Evolutionary conservation across 331 rosid genomes (phyloP).

Genomic region (Pyracantha coccinea): DNA sequence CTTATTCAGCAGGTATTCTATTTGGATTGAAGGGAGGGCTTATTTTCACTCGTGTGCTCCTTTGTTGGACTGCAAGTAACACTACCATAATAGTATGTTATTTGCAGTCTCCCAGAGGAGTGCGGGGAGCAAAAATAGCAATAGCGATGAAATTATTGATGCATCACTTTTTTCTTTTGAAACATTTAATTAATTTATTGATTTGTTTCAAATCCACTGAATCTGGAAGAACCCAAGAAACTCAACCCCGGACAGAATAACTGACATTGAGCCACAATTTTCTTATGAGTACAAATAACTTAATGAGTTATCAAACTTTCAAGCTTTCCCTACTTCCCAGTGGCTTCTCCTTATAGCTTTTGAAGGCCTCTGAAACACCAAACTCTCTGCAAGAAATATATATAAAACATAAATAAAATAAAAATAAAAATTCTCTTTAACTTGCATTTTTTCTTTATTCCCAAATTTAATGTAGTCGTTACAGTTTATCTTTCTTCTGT

Average conservation of each 20-base stretch:
- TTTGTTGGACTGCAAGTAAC: not conserved
- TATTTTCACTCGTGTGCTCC: not conserved
- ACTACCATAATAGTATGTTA: not conserved
- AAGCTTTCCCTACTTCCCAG: not conserved
- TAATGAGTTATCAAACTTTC: not conserved
- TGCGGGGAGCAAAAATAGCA: not conserved
- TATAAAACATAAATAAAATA: too few species aligned
- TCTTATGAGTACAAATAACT: not conserved
- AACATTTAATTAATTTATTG: not conserved
- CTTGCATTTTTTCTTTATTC: constrained; percentile 4
- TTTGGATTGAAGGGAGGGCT: not conserved
- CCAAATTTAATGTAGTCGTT: not conserved
- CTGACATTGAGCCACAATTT: not conserved
- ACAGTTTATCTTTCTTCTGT: not conserved
- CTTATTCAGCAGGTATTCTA: constrained; percentile 66
- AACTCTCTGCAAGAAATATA: too few species aligned
- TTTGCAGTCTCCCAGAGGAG: not conserved
- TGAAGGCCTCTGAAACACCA: not conserved
- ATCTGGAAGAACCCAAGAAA: not conserved
- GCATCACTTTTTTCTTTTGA: not conserved
- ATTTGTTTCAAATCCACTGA: not conserved
- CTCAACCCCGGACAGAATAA: not conserved
- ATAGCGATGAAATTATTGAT: not conserved
- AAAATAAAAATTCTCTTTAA: not conserved
- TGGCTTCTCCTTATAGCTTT: not conserved